A percentile compares a stretch with the other conserved stretches of the same genome.
These are phyloP conservation scores for Sugiyamaella smithiae DNA, from an alignment of 805 yeast species.

Conservation along the genomic window DNA sequence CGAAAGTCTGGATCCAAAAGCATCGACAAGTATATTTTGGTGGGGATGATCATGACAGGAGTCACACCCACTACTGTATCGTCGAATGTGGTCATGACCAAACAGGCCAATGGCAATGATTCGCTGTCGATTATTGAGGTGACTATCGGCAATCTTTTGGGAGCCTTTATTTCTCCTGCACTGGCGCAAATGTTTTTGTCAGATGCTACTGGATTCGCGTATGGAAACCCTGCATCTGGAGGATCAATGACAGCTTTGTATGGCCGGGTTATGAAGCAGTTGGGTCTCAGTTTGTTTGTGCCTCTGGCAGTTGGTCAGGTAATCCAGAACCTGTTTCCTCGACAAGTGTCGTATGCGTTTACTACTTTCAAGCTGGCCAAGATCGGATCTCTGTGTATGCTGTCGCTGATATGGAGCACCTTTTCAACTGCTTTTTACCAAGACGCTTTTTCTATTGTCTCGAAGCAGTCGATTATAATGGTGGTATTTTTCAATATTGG, in stretches of 20 bases:
- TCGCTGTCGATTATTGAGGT: slow-evolving; percentile 79
- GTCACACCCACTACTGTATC: slow-evolving; percentile 91
- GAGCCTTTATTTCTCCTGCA: slow-evolving; percentile 87
- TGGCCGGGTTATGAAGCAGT: slow-evolving; percentile 77
- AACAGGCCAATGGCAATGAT: slow-evolving; percentile 80
- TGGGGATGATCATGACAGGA: slow-evolving; percentile 78
- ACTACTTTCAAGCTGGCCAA: slow-evolving; percentile 60
- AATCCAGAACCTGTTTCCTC: slow-evolving; percentile 65
- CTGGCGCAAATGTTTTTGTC: slow-evolving; percentile 66
- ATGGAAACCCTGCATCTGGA: slow-evolving; percentile 71
- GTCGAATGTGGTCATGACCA: slow-evolving; percentile 90
- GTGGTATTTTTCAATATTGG: slow-evolving; percentile 82
- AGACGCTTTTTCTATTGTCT: slow-evolving; percentile 67
- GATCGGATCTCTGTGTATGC: slow-evolving; percentile 75
- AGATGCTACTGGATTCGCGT: slow-evolving; percentile 54
- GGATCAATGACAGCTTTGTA: slow-evolving; percentile 56
- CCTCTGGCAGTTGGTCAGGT: slow-evolving; percentile 90
- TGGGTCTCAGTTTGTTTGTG: slow-evolving; percentile 78
- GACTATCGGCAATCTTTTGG: slow-evolving; percentile 76
- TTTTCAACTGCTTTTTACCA: slow-evolving; percentile 87
- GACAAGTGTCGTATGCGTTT: slow-evolving; percentile 58
- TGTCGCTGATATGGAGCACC: slow-evolving; percentile 73
- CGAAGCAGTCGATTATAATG: slow-evolving; percentile 67
- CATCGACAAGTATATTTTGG: slow-evolving; percentile 75
- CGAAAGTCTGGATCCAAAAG: slow-evolving; percentile 51